A percentile compares a stretch with the other conserved stretches of the same genome.
These are phyloP conservation scores for Ascochyta pisi DNA, from an alignment of 2,329 filamentous ascomycete species.

Conservation along the genomic window DNA sequence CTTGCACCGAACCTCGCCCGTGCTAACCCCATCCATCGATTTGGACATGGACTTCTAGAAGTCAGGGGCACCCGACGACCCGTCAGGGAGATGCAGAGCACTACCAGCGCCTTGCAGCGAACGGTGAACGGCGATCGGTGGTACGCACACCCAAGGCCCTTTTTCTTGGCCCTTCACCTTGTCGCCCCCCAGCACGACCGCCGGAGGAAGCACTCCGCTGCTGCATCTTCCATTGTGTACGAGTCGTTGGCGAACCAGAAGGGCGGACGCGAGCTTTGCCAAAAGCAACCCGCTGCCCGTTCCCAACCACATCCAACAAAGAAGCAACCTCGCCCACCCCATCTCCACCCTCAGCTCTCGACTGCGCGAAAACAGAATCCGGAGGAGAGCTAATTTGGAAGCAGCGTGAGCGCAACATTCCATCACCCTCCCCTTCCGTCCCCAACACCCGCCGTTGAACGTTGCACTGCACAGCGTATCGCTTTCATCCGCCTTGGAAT, in stretches of 20 bases:
- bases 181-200: neutral
- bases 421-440: no score
- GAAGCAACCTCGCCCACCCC: neutral
- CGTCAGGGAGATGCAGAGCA: neutral
- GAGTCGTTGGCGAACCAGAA: slow-evolving; percentile 3
- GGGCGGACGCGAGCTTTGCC: neutral
- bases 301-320: slow-evolving; percentile 15
- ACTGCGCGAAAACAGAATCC: neutral
- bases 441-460: no score
- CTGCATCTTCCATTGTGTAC: neutral
- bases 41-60: slow-evolving; percentile 1
- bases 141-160: slow-evolving; percentile 1
- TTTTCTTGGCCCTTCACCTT: neutral
- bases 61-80: slow-evolving; percentile 1
- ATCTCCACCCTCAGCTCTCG: neutral
- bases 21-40: slow-evolving; percentile 4
- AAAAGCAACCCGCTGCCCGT: slow-evolving; percentile 7
- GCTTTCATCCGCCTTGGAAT: neutral
- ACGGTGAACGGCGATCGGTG: neutral
- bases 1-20: neutral
- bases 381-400: no score
- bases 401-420: no score
- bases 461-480: no score
- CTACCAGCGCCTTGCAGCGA: neutral
- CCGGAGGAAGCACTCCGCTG: neutral